Conservation (phyloP, 1,139 yeast genomes). For the Saccharomyces hybrid region DNA sequence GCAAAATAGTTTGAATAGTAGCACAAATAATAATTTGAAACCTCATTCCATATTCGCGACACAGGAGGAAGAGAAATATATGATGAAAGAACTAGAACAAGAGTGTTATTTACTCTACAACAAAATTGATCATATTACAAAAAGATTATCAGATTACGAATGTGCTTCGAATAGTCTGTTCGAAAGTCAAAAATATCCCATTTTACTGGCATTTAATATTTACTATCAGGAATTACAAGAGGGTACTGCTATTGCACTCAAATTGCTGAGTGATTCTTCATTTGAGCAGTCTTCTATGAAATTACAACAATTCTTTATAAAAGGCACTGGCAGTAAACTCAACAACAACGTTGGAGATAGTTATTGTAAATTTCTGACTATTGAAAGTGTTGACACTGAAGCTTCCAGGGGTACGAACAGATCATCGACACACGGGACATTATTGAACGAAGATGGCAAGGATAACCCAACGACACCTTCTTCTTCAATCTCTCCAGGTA, state of each 20-base stretch:
- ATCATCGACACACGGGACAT: neutral
- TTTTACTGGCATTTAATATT: neutral
- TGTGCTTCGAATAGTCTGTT: slow-evolving; percentile 17
- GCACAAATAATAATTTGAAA: slow-evolving; percentile 3
- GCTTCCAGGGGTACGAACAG: neutral
- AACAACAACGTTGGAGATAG: neutral
- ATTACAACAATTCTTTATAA: neutral
- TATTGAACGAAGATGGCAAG: neutral
- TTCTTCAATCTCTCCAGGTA: neutral
- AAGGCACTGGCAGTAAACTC: neutral
- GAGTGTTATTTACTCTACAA: slow-evolving; percentile 22
- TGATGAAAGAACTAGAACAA: slow-evolving; percentile 16
- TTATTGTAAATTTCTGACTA: neutral
- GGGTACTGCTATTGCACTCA: neutral
- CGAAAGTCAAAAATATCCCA: slow-evolving; percentile 11
- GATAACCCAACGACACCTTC: neutral
- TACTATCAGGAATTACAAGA: neutral
- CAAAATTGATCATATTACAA: slow-evolving; percentile 20
- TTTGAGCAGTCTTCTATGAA: neutral
- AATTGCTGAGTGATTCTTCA: neutral
- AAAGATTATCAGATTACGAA: slow-evolving; percentile 24
- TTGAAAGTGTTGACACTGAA: neutral
- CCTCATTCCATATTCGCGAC: neutral
- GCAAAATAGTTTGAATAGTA: slow-evolving; percentile 10
- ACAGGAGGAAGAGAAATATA: slow-evolving; percentile 6